phyloP scores from a whole-genome alignment of 2,329 filamentous ascomycete genomes.

The Penicillium sp. region DNA sequence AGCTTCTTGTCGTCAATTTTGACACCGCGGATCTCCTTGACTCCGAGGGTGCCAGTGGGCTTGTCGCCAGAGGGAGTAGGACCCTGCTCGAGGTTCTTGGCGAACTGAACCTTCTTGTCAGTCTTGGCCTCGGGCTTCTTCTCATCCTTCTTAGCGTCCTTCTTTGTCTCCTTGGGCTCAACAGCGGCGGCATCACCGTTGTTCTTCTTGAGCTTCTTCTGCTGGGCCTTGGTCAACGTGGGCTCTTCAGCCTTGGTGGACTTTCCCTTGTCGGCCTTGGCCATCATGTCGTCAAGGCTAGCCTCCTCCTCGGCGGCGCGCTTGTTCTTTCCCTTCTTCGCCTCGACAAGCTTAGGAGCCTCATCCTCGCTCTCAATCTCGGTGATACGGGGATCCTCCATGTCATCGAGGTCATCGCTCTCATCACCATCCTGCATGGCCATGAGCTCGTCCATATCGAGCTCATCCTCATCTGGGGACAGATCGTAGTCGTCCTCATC shows the following conservation, averaged over 20 bases:
- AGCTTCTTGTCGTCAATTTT: conserved; percentile 94
- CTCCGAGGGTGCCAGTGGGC: conserved; percentile 58
- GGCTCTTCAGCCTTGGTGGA: conserved; percentile 55
- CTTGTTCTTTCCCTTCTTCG: conserved; percentile 81
- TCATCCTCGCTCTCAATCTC: conserved; percentile 81
- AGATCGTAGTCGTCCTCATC: conserved; percentile 76
- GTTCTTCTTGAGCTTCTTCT: conserved; percentile 99
- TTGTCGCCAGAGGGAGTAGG: conserved; percentile 67
- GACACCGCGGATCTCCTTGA: conserved; percentile 81
- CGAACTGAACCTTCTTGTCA: conserved; percentile 97
- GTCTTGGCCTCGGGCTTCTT: conserved; percentile 53
- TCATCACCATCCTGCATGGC: conserved; percentile 53
- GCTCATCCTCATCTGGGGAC: conserved; percentile 73
- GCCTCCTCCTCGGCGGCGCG: conserved; percentile 72
- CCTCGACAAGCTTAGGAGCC: conserved; percentile 49
- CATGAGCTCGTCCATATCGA: conserved; percentile 55
- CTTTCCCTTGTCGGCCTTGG: conserved; percentile 61
- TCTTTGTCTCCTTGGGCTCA: conserved; percentile 54
- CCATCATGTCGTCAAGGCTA: conserved; percentile 76
- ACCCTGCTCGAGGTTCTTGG: conserved; percentile 97
- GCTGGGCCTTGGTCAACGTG: conserved; percentile 91
- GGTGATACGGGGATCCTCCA: conserved; percentile 75
- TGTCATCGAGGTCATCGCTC: conserved; percentile 71
- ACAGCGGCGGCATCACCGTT: conserved; percentile 74
- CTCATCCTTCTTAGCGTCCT: conserved; percentile 56